Percentiles rank a stretch among this genome's conserved stretches.
phyloP scores from a whole-genome alignment of 2,329 filamentous ascomycete species.

The Lasiodiplodia citricola region DNA sequence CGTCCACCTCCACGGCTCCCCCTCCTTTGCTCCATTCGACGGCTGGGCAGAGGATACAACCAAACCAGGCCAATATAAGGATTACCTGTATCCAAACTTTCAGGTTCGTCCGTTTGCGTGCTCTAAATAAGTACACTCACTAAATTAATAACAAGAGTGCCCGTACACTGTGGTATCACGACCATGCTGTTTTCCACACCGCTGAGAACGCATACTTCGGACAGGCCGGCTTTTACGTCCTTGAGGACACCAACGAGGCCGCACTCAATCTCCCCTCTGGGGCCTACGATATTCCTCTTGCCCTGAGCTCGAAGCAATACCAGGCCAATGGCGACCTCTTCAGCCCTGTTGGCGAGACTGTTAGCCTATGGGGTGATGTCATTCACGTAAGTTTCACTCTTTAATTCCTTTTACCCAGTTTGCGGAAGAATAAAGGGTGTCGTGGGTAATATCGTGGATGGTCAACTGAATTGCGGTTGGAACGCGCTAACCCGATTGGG shows the following conservation, averaged over 20 bases:
- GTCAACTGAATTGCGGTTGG: too few relatives aligned
- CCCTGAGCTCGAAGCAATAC: constrained; percentile 59
- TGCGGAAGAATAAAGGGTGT: too few relatives aligned
- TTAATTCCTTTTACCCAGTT: too few relatives aligned
- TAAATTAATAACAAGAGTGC: too few relatives aligned
- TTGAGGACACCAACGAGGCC: constrained; percentile 58
- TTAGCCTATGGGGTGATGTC: constrained; percentile 61
- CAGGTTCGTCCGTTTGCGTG: constrained; percentile 40
- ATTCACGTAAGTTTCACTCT: constrained; percentile 50
- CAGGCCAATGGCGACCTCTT: constrained; percentile 56
- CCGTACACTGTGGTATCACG: constrained; percentile 62
- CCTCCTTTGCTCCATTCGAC: constrained; percentile 53
- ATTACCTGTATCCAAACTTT: constrained; percentile 66
- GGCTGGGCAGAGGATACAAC: constrained; percentile 63
- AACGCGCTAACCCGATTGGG: too few relatives aligned
- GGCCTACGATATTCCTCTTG: constrained; percentile 60
- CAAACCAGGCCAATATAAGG: constrained; percentile 60
- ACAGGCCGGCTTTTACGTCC: constrained; percentile 62
- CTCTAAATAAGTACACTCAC: too few relatives aligned
- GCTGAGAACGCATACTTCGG: constrained; percentile 63
- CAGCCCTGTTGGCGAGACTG: constrained; percentile 51
- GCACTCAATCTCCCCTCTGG: constrained; percentile 57
- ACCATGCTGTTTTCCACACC: constrained; percentile 51
- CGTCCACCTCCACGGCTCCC: constrained; percentile 63
- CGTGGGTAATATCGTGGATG: too few relatives aligned